phyloP scores from a whole-genome alignment of 495 filamentous ascomycete species.

The Talaromyces nanjingensis region DNA sequence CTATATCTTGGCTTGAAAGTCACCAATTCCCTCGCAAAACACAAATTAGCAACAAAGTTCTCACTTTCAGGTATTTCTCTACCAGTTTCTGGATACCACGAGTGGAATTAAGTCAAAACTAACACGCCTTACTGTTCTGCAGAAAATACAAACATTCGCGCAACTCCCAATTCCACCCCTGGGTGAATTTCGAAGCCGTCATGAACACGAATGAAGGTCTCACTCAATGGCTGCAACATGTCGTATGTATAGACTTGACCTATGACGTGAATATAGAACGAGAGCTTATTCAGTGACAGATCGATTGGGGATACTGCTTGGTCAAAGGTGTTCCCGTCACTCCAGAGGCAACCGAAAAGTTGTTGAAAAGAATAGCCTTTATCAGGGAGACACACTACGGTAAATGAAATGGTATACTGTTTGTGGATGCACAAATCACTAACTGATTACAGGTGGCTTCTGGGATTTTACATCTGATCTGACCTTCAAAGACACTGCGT shows the following conservation, averaged over 20 bases:
- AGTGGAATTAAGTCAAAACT: conserved; percentile 9
- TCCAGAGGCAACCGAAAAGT: conserved; percentile 58
- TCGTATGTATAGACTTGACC: conserved; percentile 41
- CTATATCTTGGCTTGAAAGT: conserved; percentile 37
- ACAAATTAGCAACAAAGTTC: conserved; percentile 20
- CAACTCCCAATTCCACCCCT: conserved; percentile 34
- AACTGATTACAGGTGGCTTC: conserved; percentile 54
- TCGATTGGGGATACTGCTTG: conserved; percentile 61
- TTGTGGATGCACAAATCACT: neutral
- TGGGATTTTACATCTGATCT: conserved; percentile 92
- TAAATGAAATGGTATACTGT: conserved; percentile 14
- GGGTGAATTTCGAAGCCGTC: conserved; percentile 49
- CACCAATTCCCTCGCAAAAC: conserved; percentile 19
- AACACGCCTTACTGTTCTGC: conserved; percentile 13
- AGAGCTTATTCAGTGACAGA: conserved; percentile 24
- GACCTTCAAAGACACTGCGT: conserved; percentile 85
- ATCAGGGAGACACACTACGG: conserved; percentile 88
- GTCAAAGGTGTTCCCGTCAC: conserved; percentile 58
- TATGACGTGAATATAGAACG: neutral
- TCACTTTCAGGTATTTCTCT: conserved; percentile 13
- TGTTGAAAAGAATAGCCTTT: conserved; percentile 74
- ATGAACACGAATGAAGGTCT: conserved; percentile 51
- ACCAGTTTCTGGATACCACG: neutral
- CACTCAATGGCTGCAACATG: conserved; percentile 47
- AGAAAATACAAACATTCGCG: conserved; percentile 20